phyloP scores from a whole-genome alignment of 495 filamentous ascomycete genomes.

The Immersiella caudata region DNA sequence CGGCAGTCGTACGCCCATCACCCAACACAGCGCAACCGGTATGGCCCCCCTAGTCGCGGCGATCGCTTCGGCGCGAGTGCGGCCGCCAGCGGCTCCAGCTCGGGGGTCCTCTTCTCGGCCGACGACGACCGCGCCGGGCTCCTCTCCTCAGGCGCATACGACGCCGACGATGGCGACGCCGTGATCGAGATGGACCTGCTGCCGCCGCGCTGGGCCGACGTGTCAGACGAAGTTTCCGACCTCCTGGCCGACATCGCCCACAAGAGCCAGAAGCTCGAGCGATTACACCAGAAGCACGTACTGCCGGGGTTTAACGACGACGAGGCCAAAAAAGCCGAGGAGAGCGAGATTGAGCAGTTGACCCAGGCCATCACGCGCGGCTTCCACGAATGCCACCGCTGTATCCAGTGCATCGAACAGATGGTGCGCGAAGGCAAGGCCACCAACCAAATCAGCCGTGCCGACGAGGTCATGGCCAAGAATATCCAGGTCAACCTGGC shows the following conservation, averaged over 20 bases:
- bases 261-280: constrained; percentile 82
- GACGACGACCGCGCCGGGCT: constrained; percentile 81
- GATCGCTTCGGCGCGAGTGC: constrained; percentile 70
- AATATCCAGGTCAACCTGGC: constrained; percentile 94
- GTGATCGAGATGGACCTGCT: constrained; percentile 98
- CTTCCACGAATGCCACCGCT: constrained; percentile 87
- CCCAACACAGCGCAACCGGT: constrained; percentile 80
- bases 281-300: constrained; percentile 95
- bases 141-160: constrained; percentile 74
- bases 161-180: constrained; percentile 84
- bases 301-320: constrained; percentile 97
- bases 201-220: constrained; percentile 92
- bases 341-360: constrained; percentile 83
- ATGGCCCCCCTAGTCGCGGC: constrained; percentile 56
- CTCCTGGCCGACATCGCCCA: constrained; percentile 76
- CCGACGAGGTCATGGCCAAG: constrained; percentile 92
- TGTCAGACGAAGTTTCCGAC: constrained; percentile 91
- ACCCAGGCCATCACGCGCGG: constrained; percentile 86
- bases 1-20: constrained; percentile 97
- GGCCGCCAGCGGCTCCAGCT: constrained; percentile 40
- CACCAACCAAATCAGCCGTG: constrained; percentile 67
- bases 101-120: constrained; percentile 41
- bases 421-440: constrained; percentile 78
- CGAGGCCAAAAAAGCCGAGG: constrained; percentile 77
- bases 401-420: constrained; percentile 81